Evolutionary conservation across 768 basidiomycete genomes (phyloP).

Genomic region (Dendrothele bispora): DNA sequence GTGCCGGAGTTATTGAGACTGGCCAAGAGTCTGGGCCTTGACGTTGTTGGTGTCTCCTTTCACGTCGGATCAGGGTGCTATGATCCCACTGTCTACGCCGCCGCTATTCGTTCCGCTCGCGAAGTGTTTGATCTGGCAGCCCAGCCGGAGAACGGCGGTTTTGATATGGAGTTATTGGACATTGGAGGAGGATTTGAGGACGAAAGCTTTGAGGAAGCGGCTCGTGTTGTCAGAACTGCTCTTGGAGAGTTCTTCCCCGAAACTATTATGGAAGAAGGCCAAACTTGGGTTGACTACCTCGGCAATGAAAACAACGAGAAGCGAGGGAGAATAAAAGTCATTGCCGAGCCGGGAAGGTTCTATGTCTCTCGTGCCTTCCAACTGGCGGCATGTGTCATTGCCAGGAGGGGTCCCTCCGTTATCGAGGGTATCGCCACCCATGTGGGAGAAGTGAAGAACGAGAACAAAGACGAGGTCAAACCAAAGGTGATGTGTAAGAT

Average conservation of each 20-base stretch:
- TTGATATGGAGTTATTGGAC: slow-evolving; percentile 81
- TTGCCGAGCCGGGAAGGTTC: slow-evolving; percentile 95
- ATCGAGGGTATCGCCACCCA: slow-evolving; percentile 24
- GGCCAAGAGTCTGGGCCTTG: slow-evolving; percentile 74
- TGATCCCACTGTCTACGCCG: slow-evolving; percentile 85
- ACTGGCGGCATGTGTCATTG: slow-evolving; percentile 92
- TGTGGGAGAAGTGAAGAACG: slow-evolving; percentile 3
- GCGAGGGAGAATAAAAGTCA: slow-evolving; percentile 69
- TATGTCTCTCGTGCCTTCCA: slow-evolving; percentile 92
- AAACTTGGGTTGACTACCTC: no score
- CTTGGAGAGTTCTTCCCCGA: slow-evolving; percentile 82
- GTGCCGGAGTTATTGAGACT: slow-evolving; percentile 80
- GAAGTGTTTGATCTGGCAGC: slow-evolving; percentile 88
- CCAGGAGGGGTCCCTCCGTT: slow-evolving; percentile 62
- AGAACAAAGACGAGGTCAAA: slow-evolving; percentile 28
- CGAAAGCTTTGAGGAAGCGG: slow-evolving; percentile 78
- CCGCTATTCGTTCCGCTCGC: slow-evolving; percentile 83
- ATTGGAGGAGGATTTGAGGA: slow-evolving; percentile 98
- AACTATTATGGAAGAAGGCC: no score
- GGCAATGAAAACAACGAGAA: no score
- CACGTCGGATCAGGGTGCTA: slow-evolving; percentile 98
- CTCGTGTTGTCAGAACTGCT: slow-evolving; percentile 64
- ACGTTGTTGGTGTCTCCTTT: slow-evolving; percentile 95
- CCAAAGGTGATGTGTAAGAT: slow-evolving; percentile 86
- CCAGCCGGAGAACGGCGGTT: slow-evolving; percentile 76